Base-by-base conservation (phyloP, 371 early-diverging fungal genomes). In the Lichtheimia hyalospora region DNA sequence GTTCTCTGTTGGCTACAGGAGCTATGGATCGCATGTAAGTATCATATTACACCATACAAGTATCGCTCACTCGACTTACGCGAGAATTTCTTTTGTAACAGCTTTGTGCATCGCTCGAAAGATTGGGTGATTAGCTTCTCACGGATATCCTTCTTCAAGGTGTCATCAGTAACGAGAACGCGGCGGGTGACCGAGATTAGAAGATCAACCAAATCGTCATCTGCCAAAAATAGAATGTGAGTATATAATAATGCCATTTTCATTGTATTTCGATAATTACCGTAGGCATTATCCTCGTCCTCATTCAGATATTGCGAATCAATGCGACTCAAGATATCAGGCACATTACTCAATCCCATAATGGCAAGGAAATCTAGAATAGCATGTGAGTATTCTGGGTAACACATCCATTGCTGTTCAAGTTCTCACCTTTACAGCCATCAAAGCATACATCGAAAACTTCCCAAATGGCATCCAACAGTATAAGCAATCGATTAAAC, bases 401-500 rank as follows among this genome's bases (percentile, higher is more conserved):
- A n/a, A 46, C 21, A 46, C 13, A 5, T 14, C 15, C 16, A 10
- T 8, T 16, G 0, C 46, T 8, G 5, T 5, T 5, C 15, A 46
- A 16, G 5, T 49, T 41, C 55, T 25, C 40, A 51, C 62, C 51
- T 15, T 62, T 18, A 52, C 54, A 56, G 3, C 52, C 23, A 20
- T 62, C 69, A 57, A 70, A 73, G 18, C 53, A 58, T 10, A n/a
- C 39, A n/a, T 52, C 48, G 50, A 62, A 66, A 43, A 70, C 64
- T 13, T 67, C 60, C 69, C 71, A 77, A 27, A 74, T 46, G 1
- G 74, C 53, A 23, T 71, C 57, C 4, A 77, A 41, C 16, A 77
- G 54, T 15, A 70, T 46, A 39, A 66, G 55, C 13, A 55, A 52
- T 20, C 66, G 53, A 42, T 70, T 66, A 18, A 63, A 57, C n/a